Base-by-base conservation (phyloP, 345 rosid genomes). In the Pelargonium nanum region DNA sequence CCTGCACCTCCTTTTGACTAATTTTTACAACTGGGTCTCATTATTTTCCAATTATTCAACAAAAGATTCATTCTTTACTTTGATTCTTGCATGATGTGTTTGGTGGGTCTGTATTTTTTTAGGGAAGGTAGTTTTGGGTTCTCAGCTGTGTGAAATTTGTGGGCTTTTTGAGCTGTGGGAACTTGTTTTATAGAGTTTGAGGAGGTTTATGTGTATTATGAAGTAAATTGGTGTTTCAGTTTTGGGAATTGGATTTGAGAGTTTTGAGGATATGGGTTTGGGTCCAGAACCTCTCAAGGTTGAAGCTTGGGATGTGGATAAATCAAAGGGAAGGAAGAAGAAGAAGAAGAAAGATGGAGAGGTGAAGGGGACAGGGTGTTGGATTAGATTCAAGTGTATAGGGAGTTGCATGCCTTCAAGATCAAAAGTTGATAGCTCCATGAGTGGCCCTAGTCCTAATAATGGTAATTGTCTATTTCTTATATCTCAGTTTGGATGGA, bases 381-480 rank as follows among this genome's bases (percentile, higher is more conserved):
- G 91, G 84, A 75, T 75, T 64, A 80, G 70, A 68, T 69, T 87
- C 63, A 72, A 80, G 68, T 69, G 77, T 48, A 63, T 83, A 57
- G 81, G 75, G 63, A 61, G 83, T 50, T 87, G 89, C 72, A 73
- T 87, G 76, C 79, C 85, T 70, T 83, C 87, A 50, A 87, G 91
- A 76, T 87, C 95, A 73, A 87, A 80, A 73, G 91, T 87, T 70
- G 91, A 87, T 68, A 85, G 79, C 74, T 83, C 95, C 55, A 57
- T 76, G 68, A 81, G 87, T 72, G 83, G 87, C 30, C 61, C 70
- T 22, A 74, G 72, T 64, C 60, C 79, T 26, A 72, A 60, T 67
- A 76, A 65, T 66, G 81, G 82, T 78, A 77, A 67, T 34, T 51
- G 53, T 60, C 56, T 56, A n/a, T 8, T 30, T 26, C 65, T 59